Conservation (phyloP, 1,284 basidiomycete species). For the Cryptococcus depauperatus region DNA sequence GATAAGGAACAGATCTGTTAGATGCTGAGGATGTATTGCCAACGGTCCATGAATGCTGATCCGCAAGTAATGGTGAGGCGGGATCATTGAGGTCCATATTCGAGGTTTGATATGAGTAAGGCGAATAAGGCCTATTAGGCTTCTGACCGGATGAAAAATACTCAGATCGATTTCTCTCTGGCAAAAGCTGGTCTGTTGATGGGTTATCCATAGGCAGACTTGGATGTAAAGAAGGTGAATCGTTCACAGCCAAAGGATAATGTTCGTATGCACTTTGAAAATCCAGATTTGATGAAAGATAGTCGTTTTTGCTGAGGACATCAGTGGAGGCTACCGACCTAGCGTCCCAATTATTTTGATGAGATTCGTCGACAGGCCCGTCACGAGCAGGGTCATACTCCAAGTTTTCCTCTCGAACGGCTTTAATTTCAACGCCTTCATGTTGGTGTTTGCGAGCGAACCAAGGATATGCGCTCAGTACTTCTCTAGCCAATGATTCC, state of each 20-base stretch:
- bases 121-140: neutral
- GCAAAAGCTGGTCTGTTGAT: conserved; percentile 35
- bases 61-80: conserved; percentile 16
- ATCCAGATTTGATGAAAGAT: conserved; percentile 12
- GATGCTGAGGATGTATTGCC: conserved; percentile 2
- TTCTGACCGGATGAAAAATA: conserved; percentile 4
- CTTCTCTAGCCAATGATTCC: conserved; percentile 37
- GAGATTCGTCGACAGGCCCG: conserved; percentile 27
- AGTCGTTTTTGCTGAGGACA: conserved; percentile 28
- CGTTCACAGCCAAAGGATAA: conserved; percentile 20
- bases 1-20: conserved; percentile 14
- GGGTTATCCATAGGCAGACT: conserved; percentile 25
- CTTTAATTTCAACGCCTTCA: conserved; percentile 39
- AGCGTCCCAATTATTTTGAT: conserved; percentile 39
- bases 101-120: neutral
- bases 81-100: conserved; percentile 14
- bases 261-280: conserved; percentile 14
- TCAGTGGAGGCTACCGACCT: conserved; percentile 37
- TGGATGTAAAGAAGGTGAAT: conserved; percentile 15
- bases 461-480: conserved; percentile 43
- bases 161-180: conserved; percentile 15
- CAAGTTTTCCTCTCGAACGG: conserved; percentile 44
- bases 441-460: conserved; percentile 34
- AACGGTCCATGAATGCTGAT: conserved; percentile 7
- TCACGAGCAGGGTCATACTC: conserved; percentile 42